Evolutionary conservation across 768 basidiomycete genomes (phyloP), one percentile per base, ranked within the genome.

Genomic region (Suillus subluteus): DNA sequence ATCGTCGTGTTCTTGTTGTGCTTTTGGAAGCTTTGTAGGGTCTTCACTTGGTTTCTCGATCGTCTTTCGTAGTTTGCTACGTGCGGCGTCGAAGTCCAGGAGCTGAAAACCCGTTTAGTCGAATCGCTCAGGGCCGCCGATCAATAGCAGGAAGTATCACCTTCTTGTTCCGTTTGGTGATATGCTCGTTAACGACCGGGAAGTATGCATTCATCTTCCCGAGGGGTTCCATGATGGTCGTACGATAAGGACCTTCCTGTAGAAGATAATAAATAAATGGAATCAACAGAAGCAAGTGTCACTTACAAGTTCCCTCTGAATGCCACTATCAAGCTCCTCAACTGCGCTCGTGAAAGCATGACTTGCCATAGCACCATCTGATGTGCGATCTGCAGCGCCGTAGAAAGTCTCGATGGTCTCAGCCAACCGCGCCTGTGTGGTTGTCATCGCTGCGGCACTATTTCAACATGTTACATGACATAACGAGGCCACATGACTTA

Each of bases 201-300:
- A 95, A 97, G 78, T 98, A 98, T 0, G 93, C 91, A 75, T 94
- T 95, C 89, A 99, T 94, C 82, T 96, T 98, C 3, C 96, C 96
- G 4, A 98, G 82, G 3, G 98, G 98, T 74, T 99, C 98, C 64
- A 96, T 89, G 61, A 99, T 91, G 30, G 97, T 95, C 35, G 95
- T 95, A 38, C 98, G 88, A 80, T 92, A 99, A 5, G 98, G 97
- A 2, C 87, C 88, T 68, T 99, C 98, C 96, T 98, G 70, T 13
- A 40, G 21, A 11, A 30, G 16, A 52, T 15, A 61, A 37, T 58
- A 50, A 54, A 50, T 23, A 59, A 58, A 68, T 67, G 64, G 50
- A 54, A 38, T 37, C 11, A 12, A 37, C 62, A 63, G 64, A 63
- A 38, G 40, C 35, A 30, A 55, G 30, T 23, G 41, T 35, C n/a